phyloP scores from a whole-genome alignment of 352 stramenopile genomes.

The Phytopythium chamaehyphon region DNA sequence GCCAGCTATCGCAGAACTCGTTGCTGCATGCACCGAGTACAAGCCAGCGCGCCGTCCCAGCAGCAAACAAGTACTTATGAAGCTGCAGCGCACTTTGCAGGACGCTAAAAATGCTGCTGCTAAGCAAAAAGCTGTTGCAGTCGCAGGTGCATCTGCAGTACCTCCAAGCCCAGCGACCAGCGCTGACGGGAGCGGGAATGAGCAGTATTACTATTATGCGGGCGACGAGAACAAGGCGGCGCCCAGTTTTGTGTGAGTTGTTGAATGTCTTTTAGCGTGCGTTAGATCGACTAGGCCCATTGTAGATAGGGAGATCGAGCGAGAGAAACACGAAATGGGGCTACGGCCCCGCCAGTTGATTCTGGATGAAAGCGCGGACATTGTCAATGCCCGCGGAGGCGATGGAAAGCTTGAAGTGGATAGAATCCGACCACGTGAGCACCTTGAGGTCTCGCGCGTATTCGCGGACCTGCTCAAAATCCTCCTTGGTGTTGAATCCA shows the following conservation, averaged over 20 bases:
- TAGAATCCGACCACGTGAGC: slow-evolving; percentile 77
- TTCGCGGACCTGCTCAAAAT: slow-evolving; percentile 74
- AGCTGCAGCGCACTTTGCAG: slow-evolving; percentile 26
- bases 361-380: slow-evolving; percentile 73
- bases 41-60: slow-evolving; percentile 29
- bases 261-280: neutral
- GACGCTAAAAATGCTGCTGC: slow-evolving; percentile 8
- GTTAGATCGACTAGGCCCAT: no score
- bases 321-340: neutral
- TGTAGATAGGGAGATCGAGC: neutral
- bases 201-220: slow-evolving; percentile 7
- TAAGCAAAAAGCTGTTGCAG: neutral
- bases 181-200: neutral
- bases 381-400: slow-evolving; percentile 51
- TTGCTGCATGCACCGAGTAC: slow-evolving; percentile 35
- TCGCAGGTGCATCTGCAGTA: neutral
- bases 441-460: slow-evolving; percentile 68
- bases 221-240: slow-evolving; percentile 6
- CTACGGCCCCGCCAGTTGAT: slow-evolving; percentile 33
- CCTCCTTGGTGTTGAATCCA: slow-evolving; percentile 78
- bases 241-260: slow-evolving; percentile 6
- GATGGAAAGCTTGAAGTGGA: slow-evolving; percentile 80
- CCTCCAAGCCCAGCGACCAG: neutral
- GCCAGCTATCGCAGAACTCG: slow-evolving; percentile 42
- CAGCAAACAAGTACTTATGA: slow-evolving; percentile 28